Conservation (phyloP, 345 rosid genomes). For the Dipteronia sinensis region DNA sequence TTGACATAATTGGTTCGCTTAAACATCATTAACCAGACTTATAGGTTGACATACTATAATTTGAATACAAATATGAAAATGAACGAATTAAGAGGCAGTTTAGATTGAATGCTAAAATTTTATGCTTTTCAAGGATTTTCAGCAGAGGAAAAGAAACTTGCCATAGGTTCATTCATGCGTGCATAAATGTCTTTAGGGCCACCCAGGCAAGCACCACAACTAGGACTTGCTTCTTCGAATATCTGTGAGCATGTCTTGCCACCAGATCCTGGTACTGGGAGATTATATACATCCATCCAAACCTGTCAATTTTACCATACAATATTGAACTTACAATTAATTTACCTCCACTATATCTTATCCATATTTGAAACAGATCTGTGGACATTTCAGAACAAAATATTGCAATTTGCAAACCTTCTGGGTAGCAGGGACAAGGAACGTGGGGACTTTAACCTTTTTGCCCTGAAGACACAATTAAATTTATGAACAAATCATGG, state of each 20-base stretch:
- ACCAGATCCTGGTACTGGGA: slow-evolving; percentile 93
- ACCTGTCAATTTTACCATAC: slow-evolving; percentile 47
- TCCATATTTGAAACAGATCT: not conserved
- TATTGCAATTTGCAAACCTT: slow-evolving; percentile 59
- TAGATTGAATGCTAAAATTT: not conserved
- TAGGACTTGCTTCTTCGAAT: slow-evolving; percentile 97
- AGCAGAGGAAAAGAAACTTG: slow-evolving; percentile 27
- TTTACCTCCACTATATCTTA: not conserved
- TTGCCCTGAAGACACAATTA: slow-evolving; percentile 59
- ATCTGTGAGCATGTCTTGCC: slow-evolving; percentile 97
- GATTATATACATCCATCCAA: slow-evolving; percentile 86
- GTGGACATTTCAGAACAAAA: not conserved
- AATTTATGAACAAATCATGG: not conserved
- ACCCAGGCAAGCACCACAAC: slow-evolving; percentile 98
- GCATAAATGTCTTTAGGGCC: slow-evolving; percentile 96
- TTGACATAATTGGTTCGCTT: not conserved
- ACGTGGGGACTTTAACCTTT: slow-evolving; percentile 92
- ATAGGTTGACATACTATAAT: no score
- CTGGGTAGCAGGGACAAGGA: slow-evolving; percentile 96
- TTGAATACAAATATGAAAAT: not conserved
- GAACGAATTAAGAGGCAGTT: not conserved
- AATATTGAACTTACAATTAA: not conserved
- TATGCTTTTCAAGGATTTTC: not conserved
- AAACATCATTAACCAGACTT: not conserved
- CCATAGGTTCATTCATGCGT: slow-evolving; percentile 86